A percentile compares a stretch with the other conserved stretches of the same genome.
phyloP scores from a whole-genome alignment of 2,329 filamentous ascomycete species.

The Fusarium stilboides region DNA sequence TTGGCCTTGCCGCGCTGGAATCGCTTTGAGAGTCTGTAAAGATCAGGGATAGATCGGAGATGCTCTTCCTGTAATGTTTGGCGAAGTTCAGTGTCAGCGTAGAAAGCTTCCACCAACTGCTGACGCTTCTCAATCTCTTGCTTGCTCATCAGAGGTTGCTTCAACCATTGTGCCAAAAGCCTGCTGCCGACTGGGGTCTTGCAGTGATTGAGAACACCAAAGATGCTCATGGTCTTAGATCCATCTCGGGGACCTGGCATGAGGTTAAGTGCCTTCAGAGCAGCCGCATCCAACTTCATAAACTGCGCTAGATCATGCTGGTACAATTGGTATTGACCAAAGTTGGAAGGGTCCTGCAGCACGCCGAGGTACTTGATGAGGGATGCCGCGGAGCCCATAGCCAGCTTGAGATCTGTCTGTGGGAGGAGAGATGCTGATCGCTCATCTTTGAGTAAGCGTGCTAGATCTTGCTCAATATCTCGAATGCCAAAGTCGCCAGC shows the following conservation, averaged over 20 bases:
- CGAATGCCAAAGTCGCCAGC: conserved; percentile 84
- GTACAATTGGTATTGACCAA: conserved; percentile 96
- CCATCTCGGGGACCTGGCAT: conserved; percentile 97
- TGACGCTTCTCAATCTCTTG: conserved; percentile 91
- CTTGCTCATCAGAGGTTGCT: conserved; percentile 95
- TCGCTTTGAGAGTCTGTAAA: conserved; percentile 93
- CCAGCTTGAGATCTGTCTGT: conserved; percentile 92
- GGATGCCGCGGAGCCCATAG: conserved; percentile 94
- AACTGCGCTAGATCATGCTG: conserved; percentile 97
- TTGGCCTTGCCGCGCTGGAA: conserved; percentile 94
- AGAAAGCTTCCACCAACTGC: conserved; percentile 95
- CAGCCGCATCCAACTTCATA: conserved; percentile 98
- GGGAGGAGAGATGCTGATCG: conserved; percentile 82
- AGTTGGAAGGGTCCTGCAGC: conserved; percentile 92
- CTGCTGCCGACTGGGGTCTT: conserved; percentile 95
- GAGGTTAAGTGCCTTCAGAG: conserved; percentile 92
- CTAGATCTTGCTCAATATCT: conserved; percentile 96
- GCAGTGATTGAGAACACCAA: conserved; percentile 95
- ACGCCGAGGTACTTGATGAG: conserved; percentile 95
- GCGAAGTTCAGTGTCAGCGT: conserved; percentile 90
- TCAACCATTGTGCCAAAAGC: conserved; percentile 94
- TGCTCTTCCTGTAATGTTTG: conserved; percentile 99
- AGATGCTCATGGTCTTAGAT: conserved; percentile 97
- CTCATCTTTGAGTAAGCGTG: conserved; percentile 89
- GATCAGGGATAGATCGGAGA: conserved; percentile 90